These are phyloP conservation scores for Pleurotus citrinopileatus DNA, from an alignment of 768 basidiomycete species.

Conservation along the genomic window DNA sequence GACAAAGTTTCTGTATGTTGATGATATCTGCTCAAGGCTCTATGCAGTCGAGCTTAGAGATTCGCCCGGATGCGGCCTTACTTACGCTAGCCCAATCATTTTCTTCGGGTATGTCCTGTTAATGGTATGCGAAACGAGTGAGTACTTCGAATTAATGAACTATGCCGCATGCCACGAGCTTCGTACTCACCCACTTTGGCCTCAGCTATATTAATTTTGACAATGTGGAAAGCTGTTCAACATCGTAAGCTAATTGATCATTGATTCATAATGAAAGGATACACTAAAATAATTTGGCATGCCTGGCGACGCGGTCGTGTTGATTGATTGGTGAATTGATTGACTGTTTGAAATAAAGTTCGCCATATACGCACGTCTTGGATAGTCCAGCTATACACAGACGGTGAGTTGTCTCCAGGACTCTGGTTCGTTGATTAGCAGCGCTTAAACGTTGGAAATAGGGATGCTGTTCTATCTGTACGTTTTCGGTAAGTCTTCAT, in stretches of 20 bases:
- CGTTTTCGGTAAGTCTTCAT: slow-evolving; percentile 28
- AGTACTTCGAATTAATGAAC: slow-evolving; percentile 12
- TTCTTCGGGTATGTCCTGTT: slow-evolving; percentile 36
- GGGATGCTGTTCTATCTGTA: slow-evolving; percentile 40
- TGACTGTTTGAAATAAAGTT: background rate
- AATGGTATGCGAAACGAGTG: slow-evolving; percentile 37
- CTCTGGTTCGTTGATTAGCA: too few species aligned
- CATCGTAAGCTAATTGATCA: slow-evolving; percentile 28
- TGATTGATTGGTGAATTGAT: background rate
- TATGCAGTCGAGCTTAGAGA: background rate
- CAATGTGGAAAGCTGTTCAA: slow-evolving; percentile 32
- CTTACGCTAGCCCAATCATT: slow-evolving; percentile 32
- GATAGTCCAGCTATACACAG: slow-evolving; percentile 35
- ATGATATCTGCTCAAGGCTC: too few species aligned
- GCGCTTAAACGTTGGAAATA: too few species aligned
- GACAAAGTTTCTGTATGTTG: too few species aligned
- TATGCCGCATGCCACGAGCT: background rate
- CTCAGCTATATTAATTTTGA: slow-evolving; percentile 35
- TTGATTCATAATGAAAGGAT: background rate
- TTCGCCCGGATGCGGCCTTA: slow-evolving; percentile 29
- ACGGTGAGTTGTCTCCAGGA: slow-evolving; percentile 25
- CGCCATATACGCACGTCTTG: slow-evolving; percentile 29
- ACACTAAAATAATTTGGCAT: too few species aligned
- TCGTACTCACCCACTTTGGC: background rate
- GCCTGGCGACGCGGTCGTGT: too few species aligned